A percentile compares a stretch with the other conserved stretches of the same genome.
Conservation (phyloP, 352 stramenopile genomes). For the Thraustochytrium striatum region DNA sequence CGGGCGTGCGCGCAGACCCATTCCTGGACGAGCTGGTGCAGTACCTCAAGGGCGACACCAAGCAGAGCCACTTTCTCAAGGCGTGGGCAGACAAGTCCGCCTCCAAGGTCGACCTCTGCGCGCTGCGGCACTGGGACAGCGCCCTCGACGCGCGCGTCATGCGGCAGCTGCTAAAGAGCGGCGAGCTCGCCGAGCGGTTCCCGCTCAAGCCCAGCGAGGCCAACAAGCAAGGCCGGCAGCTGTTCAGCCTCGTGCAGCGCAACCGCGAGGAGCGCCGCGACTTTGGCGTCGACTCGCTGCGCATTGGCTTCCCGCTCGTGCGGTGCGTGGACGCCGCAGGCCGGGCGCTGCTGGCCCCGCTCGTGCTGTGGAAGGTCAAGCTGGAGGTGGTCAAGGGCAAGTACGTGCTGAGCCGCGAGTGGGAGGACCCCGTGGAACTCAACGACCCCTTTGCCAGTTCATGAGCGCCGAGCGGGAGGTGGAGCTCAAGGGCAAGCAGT, state of each 20-base stretch:
- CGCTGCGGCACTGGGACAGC: neutral
- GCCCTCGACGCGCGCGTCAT: slow-evolving; percentile 20
- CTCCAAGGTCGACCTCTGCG: slow-evolving; percentile 3
- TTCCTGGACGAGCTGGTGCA: slow-evolving; percentile 28
- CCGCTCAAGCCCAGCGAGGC: neutral
- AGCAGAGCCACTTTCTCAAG: slow-evolving; percentile 30
- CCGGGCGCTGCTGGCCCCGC: neutral
- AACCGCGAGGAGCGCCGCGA: neutral
- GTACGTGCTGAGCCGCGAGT: slow-evolving; percentile 14
- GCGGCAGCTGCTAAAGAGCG: neutral
- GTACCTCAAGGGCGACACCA: slow-evolving; percentile 10
- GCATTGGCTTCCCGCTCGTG: slow-evolving; percentile 18
- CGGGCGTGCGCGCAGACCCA: neutral
- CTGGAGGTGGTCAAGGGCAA: slow-evolving; percentile 3
- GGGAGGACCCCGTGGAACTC: neutral
- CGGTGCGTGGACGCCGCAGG: neutral
- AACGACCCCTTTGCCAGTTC: slow-evolving; percentile 27
- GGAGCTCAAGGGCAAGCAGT: neutral
- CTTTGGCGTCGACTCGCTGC: slow-evolving; percentile 20
- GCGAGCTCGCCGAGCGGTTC: neutral
- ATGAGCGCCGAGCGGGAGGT: neutral
- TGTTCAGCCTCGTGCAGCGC: slow-evolving; percentile 15
- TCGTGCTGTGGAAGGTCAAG: slow-evolving; percentile 36
- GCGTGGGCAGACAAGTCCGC: neutral
- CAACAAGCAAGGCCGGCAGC: neutral